Percentiles rank a stretch among this genome's conserved stretches.
phyloP scores from a whole-genome alignment of 164 flowering plant species.

The Nelumbo lutea region DNA sequence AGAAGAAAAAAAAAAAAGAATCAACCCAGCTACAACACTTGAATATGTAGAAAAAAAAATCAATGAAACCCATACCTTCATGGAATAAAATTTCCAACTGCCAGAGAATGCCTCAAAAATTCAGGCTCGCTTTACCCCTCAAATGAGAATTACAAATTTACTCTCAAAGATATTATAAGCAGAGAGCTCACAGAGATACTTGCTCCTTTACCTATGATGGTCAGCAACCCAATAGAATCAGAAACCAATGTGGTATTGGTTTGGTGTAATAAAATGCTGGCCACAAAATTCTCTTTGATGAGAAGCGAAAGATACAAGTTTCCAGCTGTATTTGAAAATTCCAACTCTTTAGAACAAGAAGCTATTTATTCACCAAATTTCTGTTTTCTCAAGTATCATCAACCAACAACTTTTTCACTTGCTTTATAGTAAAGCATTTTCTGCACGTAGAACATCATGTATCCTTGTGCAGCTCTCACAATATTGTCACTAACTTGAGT shows the following conservation, averaged over 20 bases:
- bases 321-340: conserved; percentile 1
- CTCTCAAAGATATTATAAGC: not conserved
- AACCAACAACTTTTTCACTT: conserved; percentile 40
- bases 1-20: conserved; percentile 11
- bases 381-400: conserved; percentile 12
- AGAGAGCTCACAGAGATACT: conserved; percentile 12
- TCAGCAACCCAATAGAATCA: conserved; percentile 11
- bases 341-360: not conserved
- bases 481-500: conserved; percentile 59
- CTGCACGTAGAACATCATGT: conserved; percentile 88
- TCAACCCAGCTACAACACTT: conserved; percentile 16
- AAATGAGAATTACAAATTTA: conserved; percentile 10
- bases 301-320: not conserved
- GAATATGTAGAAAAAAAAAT: conserved; percentile 14
- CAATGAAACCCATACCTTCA: conserved; percentile 25
- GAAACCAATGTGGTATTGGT: conserved; percentile 12
- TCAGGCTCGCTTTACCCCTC: conserved; percentile 26
- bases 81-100: conserved; percentile 16
- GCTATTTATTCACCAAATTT: conserved; percentile 2
- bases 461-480: conserved; percentile 81
- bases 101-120: conserved; percentile 32
- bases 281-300: conserved; percentile 6
- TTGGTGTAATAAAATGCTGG: conserved; percentile 14
- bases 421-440: conserved; percentile 58
- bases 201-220: conserved; percentile 7